These are phyloP conservation scores for Heracleum sosnowskyi DNA, from an alignment of 129 eudicot species.

Conservation along the genomic window DNA sequence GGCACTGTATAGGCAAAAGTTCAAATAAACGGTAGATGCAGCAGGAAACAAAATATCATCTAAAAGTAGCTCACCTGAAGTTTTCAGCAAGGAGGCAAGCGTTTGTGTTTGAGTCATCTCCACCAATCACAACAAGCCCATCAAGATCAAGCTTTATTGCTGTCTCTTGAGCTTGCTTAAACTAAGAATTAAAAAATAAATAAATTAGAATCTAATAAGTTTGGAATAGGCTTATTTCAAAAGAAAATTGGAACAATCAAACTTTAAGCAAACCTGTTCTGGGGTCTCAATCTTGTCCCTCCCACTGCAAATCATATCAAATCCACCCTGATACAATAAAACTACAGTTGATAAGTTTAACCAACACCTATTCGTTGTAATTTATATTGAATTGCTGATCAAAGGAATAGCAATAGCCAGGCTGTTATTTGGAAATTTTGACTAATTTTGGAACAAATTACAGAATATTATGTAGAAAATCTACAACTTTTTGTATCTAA, in stretches of 20 bases:
- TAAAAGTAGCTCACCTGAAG: constrained; percentile 36
- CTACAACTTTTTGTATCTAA: background rate
- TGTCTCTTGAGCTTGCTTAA: constrained; percentile 97
- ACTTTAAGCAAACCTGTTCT: constrained; percentile 46
- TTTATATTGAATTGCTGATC: background rate
- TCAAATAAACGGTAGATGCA: background rate
- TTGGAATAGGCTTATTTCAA: background rate
- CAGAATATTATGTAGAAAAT: background rate
- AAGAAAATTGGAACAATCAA: background rate
- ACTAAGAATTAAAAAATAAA: constrained; percentile 44
- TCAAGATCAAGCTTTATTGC: constrained; percentile 85
- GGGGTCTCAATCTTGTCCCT: constrained; percentile 97
- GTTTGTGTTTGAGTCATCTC: constrained; percentile 98
- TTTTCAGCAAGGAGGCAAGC: constrained; percentile 98
- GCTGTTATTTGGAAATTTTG: no score
- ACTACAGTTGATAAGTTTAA: constrained; percentile 6
- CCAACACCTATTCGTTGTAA: background rate
- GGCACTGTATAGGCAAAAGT: background rate
- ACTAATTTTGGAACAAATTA: background rate
- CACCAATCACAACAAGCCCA: constrained; percentile 98
- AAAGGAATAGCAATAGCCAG: background rate
- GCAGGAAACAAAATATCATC: background rate
- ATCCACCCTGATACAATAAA: constrained; percentile 62
- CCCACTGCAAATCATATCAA: constrained; percentile 92
- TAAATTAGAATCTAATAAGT: constrained; percentile 15